Evolutionary conservation across 192 early-diverging fungal species (phyloP).

Genomic region (Rhizoclosmatium sp.): DNA sequence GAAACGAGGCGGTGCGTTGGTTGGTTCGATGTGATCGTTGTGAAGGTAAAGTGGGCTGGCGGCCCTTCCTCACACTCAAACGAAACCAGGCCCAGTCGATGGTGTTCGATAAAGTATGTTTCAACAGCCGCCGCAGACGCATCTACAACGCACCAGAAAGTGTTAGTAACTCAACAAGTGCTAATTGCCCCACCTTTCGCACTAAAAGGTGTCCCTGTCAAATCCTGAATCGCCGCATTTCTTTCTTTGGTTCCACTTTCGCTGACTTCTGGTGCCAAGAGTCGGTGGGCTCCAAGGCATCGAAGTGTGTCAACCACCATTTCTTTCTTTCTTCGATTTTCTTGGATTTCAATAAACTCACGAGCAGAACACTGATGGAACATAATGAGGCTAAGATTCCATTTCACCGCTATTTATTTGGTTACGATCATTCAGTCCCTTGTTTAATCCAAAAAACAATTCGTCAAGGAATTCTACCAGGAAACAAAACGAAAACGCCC

Average conservation of each 20-base stretch:
- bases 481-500: too few relatives aligned
- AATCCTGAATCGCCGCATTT: not conserved
- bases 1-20: not conserved
- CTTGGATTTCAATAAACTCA: not conserved
- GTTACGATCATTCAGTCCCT: too few relatives aligned
- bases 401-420: too few relatives aligned
- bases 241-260: not conserved
- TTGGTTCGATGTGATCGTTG: not conserved
- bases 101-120: not conserved
- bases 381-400: too few relatives aligned
- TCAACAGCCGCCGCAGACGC: not conserved
- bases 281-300: slow-evolving; percentile 7
- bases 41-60: not conserved
- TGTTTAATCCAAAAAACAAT: too few relatives aligned
- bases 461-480: too few relatives aligned
- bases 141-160: not conserved
- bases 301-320: slow-evolving; percentile 6
- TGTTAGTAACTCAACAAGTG: too few relatives aligned
- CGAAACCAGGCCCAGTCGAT: not conserved
- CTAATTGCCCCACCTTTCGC: not conserved
- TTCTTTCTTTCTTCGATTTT: not conserved
- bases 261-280: not conserved
- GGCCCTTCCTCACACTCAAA: not conserved
- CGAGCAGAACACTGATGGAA: too few relatives aligned
- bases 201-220: not conserved